Base-by-base conservation (phyloP, 331 rosid genomes). In the Rhamnella rubrinervis region DNA sequence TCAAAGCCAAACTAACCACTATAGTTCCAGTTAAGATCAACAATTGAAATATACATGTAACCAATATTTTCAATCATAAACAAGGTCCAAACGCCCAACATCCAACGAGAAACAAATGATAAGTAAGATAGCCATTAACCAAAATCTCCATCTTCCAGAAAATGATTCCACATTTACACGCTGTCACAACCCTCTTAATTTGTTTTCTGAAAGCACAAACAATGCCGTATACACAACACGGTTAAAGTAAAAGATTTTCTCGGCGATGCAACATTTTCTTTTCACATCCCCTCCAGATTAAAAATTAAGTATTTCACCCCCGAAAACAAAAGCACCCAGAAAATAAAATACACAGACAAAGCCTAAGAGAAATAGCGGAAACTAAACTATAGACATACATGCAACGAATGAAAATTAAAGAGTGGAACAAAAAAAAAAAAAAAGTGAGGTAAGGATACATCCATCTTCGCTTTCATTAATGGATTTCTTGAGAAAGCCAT, bases 1-100 rank as follows among this genome's bases (percentile, higher is more conserved):
- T 78, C 73, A 92, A 68, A 56, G 89, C 86, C 90, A 92, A 77
- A 77, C 82, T 80, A 64, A 92, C 82, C 96, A 89, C 96, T 91
- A 70, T 31, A 2, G 1, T 51, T 62, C 38, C 46, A 26, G 88
- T 91, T 74, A 88, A 91, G 93, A 62, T 56, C 77, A 80, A 75
- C 80, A 26, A 66, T 25, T 61, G 49, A 14, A 11, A 75, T 52
- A 46, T 18, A 26, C 6, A 71, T 23, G 61, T 8, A 56, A 10
- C 7, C 7, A 62, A 16, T 4, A n/a, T 16, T 25, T 17, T 2
- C 40, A 53, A 2, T 46, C 7, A 6, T 6, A 47, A 67, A 7
- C 57, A 12, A 8, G n/a, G 15, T 6, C 19, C 56, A 67, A 44
- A 17, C 16, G 15, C 25, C 40, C 73, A 46, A 66, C 44, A 38